Conservation (phyloP, 306 rosid species). For the Vicia villosa region DNA sequence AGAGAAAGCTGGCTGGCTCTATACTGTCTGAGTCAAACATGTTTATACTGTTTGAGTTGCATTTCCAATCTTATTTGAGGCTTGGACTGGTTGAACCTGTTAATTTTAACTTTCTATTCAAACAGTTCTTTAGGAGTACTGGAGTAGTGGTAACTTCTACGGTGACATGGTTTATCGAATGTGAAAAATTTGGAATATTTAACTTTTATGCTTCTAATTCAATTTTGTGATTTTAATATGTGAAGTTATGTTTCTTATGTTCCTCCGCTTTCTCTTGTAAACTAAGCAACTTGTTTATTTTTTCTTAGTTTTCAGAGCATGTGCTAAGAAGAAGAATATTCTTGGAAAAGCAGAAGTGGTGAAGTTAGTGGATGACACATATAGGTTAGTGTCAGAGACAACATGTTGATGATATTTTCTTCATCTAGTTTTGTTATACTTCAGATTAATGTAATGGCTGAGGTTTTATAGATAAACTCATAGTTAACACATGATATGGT, state of each 20-base stretch:
- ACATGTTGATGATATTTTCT: neutral
- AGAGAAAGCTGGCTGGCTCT: neutral
- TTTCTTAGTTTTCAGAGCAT: slow-evolving; percentile 64
- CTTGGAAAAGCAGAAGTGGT: slow-evolving; percentile 84
- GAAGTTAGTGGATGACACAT: slow-evolving; percentile 89
- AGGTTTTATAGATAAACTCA: slow-evolving; percentile 2
- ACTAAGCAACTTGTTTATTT: slow-evolving; percentile 25
- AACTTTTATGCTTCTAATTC: neutral
- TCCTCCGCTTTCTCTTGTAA: slow-evolving; percentile 6
- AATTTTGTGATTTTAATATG: slow-evolving; percentile 26
- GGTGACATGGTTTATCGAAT: slow-evolving; percentile 11
- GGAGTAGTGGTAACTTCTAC: slow-evolving; percentile 21
- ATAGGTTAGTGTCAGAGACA: slow-evolving; percentile 66
- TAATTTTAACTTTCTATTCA: neutral
- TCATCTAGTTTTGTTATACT: slow-evolving; percentile 30
- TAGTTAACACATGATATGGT: slow-evolving; percentile 18
- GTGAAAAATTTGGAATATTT: slow-evolving; percentile 22
- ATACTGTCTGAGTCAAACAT: neutral
- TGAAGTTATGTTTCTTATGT: slow-evolving; percentile 24
- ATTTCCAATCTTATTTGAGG: slow-evolving; percentile 1
- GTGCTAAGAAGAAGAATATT: slow-evolving; percentile 82
- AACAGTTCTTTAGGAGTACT: slow-evolving; percentile 29
- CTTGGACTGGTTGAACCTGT: slow-evolving; percentile 8
- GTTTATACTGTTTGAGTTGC: neutral
- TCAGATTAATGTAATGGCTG: neutral